phyloP scores from a whole-genome alignment of 2,329 filamentous ascomycete genomes.

The Fusarium coffeatum region DNA sequence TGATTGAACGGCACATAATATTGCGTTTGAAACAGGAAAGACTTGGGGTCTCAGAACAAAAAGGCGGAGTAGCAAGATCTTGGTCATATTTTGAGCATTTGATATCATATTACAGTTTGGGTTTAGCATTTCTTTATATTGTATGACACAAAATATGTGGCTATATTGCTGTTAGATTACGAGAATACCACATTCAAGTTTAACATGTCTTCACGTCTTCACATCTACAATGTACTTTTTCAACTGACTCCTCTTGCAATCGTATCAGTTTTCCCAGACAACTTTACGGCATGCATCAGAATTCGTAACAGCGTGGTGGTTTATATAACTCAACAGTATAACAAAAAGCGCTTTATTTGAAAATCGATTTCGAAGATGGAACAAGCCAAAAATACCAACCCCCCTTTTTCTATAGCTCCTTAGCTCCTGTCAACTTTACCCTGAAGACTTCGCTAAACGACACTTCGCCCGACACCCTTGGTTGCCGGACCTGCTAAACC shows the following conservation, averaged over 20 bases:
- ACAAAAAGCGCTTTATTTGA: slow-evolving; percentile 10
- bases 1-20: not conserved
- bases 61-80: slow-evolving; percentile 13
- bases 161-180: slow-evolving; percentile 6
- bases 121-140: slow-evolving; percentile 8
- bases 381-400: not conserved
- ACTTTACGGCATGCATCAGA: not conserved
- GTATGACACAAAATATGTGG: slow-evolving; percentile 5
- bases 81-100: slow-evolving; percentile 29
- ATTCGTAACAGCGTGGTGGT: slow-evolving; percentile 10
- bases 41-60: slow-evolving; percentile 11
- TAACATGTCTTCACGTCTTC: not conserved
- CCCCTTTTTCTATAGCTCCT: slow-evolving; percentile 1
- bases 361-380: not conserved
- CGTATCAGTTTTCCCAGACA: not conserved
- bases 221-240: not conserved
- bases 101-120: slow-evolving; percentile 34
- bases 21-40: not conserved
- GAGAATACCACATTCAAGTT: not conserved
- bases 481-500: slow-evolving; percentile 1
- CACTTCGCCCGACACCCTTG: not conserved
- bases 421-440: not conserved
- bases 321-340: slow-evolving; percentile 5
- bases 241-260: not conserved
- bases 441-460: not conserved